These are phyloP conservation scores for Eucommia ulmoides DNA, from an alignment of 257 asterid species.

Conservation along the genomic window DNA sequence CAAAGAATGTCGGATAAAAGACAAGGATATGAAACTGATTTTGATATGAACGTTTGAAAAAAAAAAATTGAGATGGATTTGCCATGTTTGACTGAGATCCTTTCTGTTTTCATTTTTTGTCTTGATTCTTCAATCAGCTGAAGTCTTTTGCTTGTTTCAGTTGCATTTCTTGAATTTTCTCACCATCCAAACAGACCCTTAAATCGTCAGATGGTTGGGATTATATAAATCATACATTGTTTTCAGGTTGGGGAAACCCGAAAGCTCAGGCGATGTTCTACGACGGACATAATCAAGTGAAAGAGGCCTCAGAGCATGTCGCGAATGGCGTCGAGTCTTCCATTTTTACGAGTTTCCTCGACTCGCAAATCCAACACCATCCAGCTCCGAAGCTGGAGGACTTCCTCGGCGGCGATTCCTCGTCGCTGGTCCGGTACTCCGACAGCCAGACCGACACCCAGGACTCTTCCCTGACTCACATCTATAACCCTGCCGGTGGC, in stretches of 20 bases:
- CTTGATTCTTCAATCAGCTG: neutral
- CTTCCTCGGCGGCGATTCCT: constrained; percentile 71
- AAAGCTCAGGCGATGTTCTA: constrained; percentile 34
- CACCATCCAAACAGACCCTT: neutral
- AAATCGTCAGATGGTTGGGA: no score
- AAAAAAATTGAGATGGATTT: neutral
- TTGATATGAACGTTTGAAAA: neutral
- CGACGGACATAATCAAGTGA: constrained; percentile 16
- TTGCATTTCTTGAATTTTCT: neutral
- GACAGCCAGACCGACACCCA: constrained; percentile 37
- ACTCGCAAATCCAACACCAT: constrained; percentile 25
- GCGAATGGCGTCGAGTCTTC: constrained; percentile 13
- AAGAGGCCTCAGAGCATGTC: constrained; percentile 10
- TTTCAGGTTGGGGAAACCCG: constrained; percentile 46
- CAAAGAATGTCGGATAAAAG: no score
- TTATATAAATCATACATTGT: no score
- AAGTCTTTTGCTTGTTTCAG: neutral
- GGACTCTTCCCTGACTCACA: constrained; percentile 63
- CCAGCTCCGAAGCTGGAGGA: constrained; percentile 79
- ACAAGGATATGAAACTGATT: neutral
- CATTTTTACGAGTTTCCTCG: constrained; percentile 38
- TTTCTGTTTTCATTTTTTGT: no score
- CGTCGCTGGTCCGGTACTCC: constrained; percentile 8
- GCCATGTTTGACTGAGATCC: no score
- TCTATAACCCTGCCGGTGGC: constrained; percentile 38